These are phyloP conservation scores for Linnemannia exigua DNA, from an alignment of 192 early-diverging fungal genomes.

Conservation along the genomic window DNA sequence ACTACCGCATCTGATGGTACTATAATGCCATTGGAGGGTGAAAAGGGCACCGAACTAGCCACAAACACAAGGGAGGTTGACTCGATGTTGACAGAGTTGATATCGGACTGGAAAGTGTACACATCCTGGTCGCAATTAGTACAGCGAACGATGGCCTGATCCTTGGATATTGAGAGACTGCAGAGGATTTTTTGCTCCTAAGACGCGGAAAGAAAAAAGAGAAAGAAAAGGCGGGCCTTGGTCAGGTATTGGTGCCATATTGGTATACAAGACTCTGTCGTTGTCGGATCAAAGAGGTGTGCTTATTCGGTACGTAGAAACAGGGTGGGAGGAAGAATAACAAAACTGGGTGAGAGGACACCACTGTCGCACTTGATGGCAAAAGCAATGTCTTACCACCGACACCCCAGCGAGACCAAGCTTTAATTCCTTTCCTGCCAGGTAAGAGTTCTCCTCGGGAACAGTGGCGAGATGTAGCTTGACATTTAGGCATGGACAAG, in stretches of 20 bases:
- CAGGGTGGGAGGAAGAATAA: background rate
- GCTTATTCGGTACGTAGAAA: background rate
- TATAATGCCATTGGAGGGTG: constrained; percentile 36
- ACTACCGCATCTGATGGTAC: constrained; percentile 25
- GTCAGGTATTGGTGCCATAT: background rate
- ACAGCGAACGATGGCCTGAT: constrained; percentile 33
- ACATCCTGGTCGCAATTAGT: constrained; percentile 44
- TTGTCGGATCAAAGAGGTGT: background rate
- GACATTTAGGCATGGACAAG: constrained; percentile 54
- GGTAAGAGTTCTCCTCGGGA: background rate
- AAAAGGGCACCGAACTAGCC: constrained; percentile 32
- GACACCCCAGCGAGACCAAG: constrained; percentile 50
- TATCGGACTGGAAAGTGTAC: constrained; percentile 40
- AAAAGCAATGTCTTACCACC: constrained; percentile 28
- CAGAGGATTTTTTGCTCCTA: constrained; percentile 58
- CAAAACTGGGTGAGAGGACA: background rate
- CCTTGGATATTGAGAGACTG: constrained; percentile 44
- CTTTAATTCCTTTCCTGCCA: constrained; percentile 30
- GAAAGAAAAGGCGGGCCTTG: background rate
- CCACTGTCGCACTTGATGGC: background rate
- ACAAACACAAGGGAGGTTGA: constrained; percentile 35
- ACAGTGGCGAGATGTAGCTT: constrained; percentile 46
- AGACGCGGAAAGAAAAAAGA: background rate
- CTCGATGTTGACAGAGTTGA: constrained; percentile 36
- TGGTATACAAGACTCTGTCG: background rate